Conservation (phyloP, 2,329 filamentous ascomycete genomes). For the Botrytis medusae region DNA sequence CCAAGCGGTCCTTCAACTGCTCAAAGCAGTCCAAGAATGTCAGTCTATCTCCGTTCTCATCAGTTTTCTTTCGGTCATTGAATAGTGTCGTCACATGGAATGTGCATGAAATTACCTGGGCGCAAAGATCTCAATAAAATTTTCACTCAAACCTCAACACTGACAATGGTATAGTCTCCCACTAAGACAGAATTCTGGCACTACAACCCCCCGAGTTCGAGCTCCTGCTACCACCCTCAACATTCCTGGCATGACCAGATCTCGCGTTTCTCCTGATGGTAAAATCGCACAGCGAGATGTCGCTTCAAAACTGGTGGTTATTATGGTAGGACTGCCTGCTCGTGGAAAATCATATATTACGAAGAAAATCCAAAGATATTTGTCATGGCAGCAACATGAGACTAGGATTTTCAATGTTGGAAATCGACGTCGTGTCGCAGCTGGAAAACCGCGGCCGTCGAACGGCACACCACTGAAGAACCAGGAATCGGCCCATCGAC, state of each 20-base stretch:
- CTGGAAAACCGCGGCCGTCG: conserved; percentile 48
- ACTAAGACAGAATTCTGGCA: conserved; percentile 70
- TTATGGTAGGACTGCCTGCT: conserved; percentile 96
- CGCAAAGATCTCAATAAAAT: conserved; percentile 6
- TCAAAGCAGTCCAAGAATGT: conserved; percentile 39
- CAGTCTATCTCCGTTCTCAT: conserved; percentile 23
- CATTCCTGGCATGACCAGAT: conserved; percentile 94
- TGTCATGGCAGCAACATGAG: conserved; percentile 97
- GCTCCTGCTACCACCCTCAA: conserved; percentile 91
- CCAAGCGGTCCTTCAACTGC: conserved; percentile 36
- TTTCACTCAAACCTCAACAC: background rate
- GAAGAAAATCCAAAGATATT: conserved; percentile 92
- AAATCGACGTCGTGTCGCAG: conserved; percentile 79
- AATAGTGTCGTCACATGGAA: background rate
- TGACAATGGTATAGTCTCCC: conserved; percentile 54
- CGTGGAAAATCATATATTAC: conserved; percentile 98
- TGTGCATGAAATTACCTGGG: background rate
- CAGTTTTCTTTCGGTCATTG: background rate
- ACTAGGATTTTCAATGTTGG: conserved; percentile 97
- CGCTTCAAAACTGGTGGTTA: conserved; percentile 91
- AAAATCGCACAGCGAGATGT: conserved; percentile 92
- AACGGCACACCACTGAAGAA: conserved; percentile 27
- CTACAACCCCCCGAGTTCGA: conserved; percentile 73
- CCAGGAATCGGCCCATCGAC: conserved; percentile 18
- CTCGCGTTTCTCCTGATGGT: conserved; percentile 92